Base-by-base conservation (phyloP, 257 asterid species). In the Buddleja alternifolia region DNA sequence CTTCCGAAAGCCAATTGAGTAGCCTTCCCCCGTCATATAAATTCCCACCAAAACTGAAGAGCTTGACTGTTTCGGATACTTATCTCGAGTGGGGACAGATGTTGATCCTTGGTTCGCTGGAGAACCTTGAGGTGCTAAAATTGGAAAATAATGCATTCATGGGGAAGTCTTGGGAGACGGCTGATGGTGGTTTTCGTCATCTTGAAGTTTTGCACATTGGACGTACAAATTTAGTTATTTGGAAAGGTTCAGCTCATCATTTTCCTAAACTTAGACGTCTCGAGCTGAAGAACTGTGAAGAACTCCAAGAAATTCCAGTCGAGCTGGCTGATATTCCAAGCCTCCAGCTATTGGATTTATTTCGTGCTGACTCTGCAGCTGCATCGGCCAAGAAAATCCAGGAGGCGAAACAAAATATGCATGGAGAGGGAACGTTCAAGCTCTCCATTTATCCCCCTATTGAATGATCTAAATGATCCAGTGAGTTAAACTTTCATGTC, bases 1-100 rank as follows among this genome's bases (percentile, higher is more conserved):
- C 71, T 65, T 75, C 77, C 0, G 82, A 75, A 16, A 75, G 78
- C 34, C 55, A 73, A 32, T 10, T 81, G 25, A 57, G 60, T 1
- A 32, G 57, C 57, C 84, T 78, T 44, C 86, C 86, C 20, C 79
- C 59, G 6, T 67, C 77, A 14, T 72, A 72, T 16, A 61, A 68
- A 11, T 82, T 82, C 67, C 86, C 82, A 0, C 84, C 80, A 7
- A 82, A 82, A 29, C 55, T 78, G 36, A 72, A 40, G 70, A 81
- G 74, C 63, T 66, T 78, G n/a, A 69, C 82, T 0, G n/a, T 81
- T 0, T 70, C 77, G 0, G 81, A 65, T 4, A 78, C 86, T 2
- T 72, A 57, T 67, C 75, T 77, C 5, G 66, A 62, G 0, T 77
- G 78, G 82, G 9, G 7, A 24, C 50, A 67, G 2, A 72, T 77